Percentiles rank a stretch among this genome's conserved stretches.
Conservation (phyloP, 2,329 filamentous ascomycete genomes). For the Diplodia scrobiculata region DNA sequence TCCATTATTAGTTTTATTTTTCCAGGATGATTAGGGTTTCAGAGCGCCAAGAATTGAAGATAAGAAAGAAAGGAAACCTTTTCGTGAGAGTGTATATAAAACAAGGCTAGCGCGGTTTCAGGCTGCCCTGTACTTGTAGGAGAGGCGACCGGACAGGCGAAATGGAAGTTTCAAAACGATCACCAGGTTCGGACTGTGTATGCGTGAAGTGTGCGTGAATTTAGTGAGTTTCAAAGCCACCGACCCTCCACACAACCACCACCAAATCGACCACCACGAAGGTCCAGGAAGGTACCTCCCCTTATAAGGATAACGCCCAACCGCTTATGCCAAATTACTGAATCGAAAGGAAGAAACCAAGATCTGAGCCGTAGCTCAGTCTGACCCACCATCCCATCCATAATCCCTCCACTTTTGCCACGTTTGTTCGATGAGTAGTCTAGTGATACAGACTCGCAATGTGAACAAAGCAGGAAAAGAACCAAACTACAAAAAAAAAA, state of each 20-base stretch:
- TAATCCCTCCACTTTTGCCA: not conserved
- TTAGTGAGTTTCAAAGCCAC: not conserved
- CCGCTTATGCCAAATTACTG: constrained; percentile 10
- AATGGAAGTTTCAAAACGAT: constrained; percentile 14
- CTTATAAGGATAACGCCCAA: not conserved
- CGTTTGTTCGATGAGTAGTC: not conserved
- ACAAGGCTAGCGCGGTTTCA: constrained; percentile 15
- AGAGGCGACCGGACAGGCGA: constrained; percentile 2
- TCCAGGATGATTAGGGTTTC: not conserved
- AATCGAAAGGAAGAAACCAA: not conserved
- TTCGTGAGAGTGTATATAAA: constrained; percentile 13
- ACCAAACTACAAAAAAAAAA: not conserved
- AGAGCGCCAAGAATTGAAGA: not conserved
- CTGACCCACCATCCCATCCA: not conserved
- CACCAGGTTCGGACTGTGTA: not conserved
- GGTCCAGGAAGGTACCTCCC: not conserved
- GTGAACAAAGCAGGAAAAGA: not conserved
- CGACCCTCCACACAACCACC: not conserved
- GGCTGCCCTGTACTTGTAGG: constrained; percentile 22
- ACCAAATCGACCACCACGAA: not conserved
- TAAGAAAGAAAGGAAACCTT: constrained; percentile 3
- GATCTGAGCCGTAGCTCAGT: constrained; percentile 10
- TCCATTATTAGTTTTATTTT: not conserved
- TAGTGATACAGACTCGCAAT: not conserved
- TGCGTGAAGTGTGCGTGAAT: not conserved